Conservation (phyloP, 345 rosid species). For the Bretschneidera sinensis region DNA sequence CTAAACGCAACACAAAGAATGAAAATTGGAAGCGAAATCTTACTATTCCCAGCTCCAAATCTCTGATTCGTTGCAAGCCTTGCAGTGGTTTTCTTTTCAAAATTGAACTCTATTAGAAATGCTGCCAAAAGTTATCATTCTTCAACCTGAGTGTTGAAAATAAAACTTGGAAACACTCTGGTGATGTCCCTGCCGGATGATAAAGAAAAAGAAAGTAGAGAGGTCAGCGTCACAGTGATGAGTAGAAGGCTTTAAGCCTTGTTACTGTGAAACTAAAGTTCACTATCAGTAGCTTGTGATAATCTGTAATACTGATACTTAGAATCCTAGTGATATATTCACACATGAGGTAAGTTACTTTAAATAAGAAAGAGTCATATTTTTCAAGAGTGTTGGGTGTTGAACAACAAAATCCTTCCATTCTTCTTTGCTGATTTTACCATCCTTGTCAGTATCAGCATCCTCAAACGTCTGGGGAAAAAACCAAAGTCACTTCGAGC, state of each 20-base stretch:
- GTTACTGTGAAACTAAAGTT: too few relatives aligned
- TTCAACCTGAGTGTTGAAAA: constrained; percentile 54
- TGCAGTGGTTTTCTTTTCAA: not conserved
- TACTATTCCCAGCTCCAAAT: too few relatives aligned
- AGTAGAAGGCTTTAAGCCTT: not conserved
- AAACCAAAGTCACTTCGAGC: not conserved
- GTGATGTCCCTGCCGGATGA: not conserved
- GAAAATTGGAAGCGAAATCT: too few relatives aligned
- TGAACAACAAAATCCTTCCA: constrained; percentile 42
- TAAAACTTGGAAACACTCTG: constrained; percentile 62
- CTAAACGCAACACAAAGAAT: too few relatives aligned
- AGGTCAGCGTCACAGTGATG: not conserved
- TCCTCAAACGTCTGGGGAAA: constrained; percentile 48
- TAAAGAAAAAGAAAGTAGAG: not conserved
- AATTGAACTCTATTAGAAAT: not conserved
- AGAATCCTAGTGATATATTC: too few relatives aligned
- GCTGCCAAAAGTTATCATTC: constrained; percentile 17
- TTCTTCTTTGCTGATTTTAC: constrained; percentile 51
- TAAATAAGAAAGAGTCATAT: constrained; percentile 55
- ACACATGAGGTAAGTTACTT: constrained; percentile 24
- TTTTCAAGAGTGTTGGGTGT: constrained; percentile 48
- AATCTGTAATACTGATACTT: too few relatives aligned
- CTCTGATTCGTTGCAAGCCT: not conserved
- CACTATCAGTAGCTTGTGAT: too few relatives aligned
- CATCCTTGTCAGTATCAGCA: constrained; percentile 47